Percentiles rank a stretch among this genome's conserved stretches.
These are phyloP conservation scores for Heliamphora pulchella DNA, from an alignment of 179 eudicot species.

Conservation along the genomic window DNA sequence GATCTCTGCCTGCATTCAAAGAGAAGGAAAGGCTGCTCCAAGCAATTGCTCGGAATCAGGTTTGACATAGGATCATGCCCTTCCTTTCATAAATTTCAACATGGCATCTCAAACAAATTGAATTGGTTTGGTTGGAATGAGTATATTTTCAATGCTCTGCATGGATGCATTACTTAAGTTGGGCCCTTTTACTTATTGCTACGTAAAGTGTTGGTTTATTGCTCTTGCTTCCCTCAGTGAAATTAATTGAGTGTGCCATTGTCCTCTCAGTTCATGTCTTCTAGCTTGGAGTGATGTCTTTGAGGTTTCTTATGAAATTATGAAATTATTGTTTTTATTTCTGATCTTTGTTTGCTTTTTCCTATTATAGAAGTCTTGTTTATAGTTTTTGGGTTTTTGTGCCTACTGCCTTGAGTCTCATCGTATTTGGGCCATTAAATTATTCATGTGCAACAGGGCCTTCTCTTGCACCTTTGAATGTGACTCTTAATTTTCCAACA, in stretches of 20 bases:
- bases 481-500: not conserved
- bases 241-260: not conserved
- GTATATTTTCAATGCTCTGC: not conserved
- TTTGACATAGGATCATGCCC: slow-evolving; percentile 19
- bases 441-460: not conserved
- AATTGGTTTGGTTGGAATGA: not conserved
- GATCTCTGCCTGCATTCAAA: slow-evolving; percentile 76
- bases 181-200: not conserved
- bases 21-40: slow-evolving; percentile 95
- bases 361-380: not conserved
- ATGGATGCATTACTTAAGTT: not conserved
- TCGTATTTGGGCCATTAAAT: not conserved
- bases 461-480: not conserved
- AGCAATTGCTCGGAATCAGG: slow-evolving; percentile 96
- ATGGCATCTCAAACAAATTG: not conserved
- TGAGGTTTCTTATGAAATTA: not conserved
- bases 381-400: not conserved
- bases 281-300: not conserved
- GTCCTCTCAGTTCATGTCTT: not conserved
- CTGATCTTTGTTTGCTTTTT: not conserved
- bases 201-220: not conserved
- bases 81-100: not conserved
- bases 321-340: not conserved
- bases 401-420: not conserved
- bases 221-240: not conserved